Percentiles rank a stretch among this genome's conserved stretches.
Conservation (phyloP, 108 stramenopile species). For the Schizochytrium sp. region DNA sequence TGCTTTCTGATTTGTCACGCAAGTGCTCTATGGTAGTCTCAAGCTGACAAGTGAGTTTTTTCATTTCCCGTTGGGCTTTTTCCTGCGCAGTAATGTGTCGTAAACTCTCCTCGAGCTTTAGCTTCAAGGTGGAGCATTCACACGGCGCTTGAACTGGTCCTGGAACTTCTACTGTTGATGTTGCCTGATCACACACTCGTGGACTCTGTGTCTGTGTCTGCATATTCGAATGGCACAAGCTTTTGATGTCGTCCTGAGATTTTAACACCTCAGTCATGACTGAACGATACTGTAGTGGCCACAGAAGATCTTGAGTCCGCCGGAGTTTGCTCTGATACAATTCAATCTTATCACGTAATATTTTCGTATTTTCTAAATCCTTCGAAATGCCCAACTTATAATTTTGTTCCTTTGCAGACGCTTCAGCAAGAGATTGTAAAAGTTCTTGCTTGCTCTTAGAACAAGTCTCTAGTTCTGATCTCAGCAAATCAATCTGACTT, state of each 20-base stretch:
- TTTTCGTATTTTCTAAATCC: too few relatives aligned
- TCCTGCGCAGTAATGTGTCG: not conserved
- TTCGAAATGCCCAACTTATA: too few relatives aligned
- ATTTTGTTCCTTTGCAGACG: too few relatives aligned
- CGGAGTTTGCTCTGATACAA: too few relatives aligned
- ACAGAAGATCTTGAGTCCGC: too few relatives aligned
- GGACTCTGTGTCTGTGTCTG: not conserved
- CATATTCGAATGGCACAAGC: not conserved
- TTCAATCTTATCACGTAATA: too few relatives aligned
- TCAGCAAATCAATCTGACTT: too few relatives aligned
- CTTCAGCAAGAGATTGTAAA: too few relatives aligned
- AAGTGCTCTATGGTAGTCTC: not conserved
- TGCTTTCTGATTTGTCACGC: not conserved
- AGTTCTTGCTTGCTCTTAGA: too few relatives aligned
- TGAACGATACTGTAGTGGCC: too few relatives aligned
- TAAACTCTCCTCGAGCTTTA: not conserved
- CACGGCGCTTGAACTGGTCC: not conserved
- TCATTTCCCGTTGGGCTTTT: not conserved
- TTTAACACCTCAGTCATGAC: not conserved
- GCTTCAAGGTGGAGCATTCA: not conserved
- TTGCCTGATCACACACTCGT: not conserved
- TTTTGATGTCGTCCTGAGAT: not conserved
- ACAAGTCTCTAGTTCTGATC: too few relatives aligned
- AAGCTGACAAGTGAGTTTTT: slow-evolving; percentile 10
- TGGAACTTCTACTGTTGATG: not conserved